Evolutionary conservation across 2,329 filamentous ascomycete species (phyloP), one percentile per base, ranked within the genome.

Genomic region (Aspergillus aculeatus): DNA sequence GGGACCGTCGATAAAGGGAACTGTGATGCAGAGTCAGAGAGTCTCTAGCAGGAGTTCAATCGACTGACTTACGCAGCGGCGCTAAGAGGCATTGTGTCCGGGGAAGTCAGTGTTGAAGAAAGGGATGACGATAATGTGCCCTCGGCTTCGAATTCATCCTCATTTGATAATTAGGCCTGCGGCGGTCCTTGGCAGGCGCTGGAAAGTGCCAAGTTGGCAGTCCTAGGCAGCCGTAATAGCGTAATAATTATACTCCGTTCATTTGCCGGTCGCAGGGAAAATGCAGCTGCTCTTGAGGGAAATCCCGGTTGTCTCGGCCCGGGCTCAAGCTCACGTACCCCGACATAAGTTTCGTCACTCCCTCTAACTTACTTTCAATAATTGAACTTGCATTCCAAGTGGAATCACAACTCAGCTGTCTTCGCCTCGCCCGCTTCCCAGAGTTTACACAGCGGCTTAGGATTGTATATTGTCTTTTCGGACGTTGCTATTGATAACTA

Each of bases 1-100:
- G 79, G 26, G 92, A 92, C 69, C 92, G 91, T 73, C 94, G 89
- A 79, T 99, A 99, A 62, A 99, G 89, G 63, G 82, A 83, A 68
- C 86, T 88, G 73, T 53, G 61, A 59, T 50, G 55, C 41, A 31
- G 50, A 54, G 65, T 75, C 68, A 73, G 75, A 64, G 64, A 64
- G 56, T 54, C 23, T 59, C 53, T 50, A 41, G 47, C 54, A 47
- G 49, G 52, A 29, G 29, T 31, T 47, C 47, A 23, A 44, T 19
- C 14, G 32, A 19, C 11, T 11, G 50, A 71, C 75, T 66, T 74
- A 80, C 78, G 71, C 68, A 51, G 73, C 76, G 58, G 74, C 64
- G 63, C 73, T 69, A 62, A 65, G 54, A 47, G 76, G 71, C 76
- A 78, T 78, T 44, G 53, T 73, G 29, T 51, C 31, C 23, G 14